Evolutionary conservation across 2,329 filamentous ascomycete genomes (phyloP), one percentile per base, ranked within the genome.

Genomic region (Elsinoe australis): DNA sequence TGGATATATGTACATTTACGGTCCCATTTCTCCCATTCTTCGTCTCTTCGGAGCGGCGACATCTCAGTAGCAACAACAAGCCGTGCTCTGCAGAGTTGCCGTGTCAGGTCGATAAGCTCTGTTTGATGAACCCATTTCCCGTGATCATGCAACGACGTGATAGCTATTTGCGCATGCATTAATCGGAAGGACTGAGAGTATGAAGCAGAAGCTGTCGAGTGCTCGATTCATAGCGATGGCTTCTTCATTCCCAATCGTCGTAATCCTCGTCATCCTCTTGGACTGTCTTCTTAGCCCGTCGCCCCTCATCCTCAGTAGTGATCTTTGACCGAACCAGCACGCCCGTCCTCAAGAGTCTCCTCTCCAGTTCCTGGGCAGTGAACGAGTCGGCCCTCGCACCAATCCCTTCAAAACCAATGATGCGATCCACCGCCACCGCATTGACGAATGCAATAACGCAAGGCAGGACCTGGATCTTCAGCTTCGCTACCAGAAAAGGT

Each of bases 371-470:
- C 24, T 69, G 65, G 1, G 73, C 73, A 1, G 70, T 75, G 55
- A 80, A 78, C 3, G 62, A 71, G 55, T 79, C 74, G 24, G 66
- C 61, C 34, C 69, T 72, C 51, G 71, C 69, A 10, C 74, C 73
- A 7, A 80, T 62, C 2, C 75, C 75, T 54, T 79, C 76, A 54
- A 80, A 80, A 1, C 76, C 76, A 49, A 79, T 67, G 28, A 80
- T 74, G 19, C 76, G 66, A 56, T 79, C 76, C 29, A 71, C 71
- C 34, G 71, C 68, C 38, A 74, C 65, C 5, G 75, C 76, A 54
- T 78, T 71, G 17, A 75, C 66, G 56, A 79, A 80, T 3, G 71
- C 69, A 44, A 79, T 68, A 14, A 80, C 73, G 56, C 76, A 80
- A 3, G 76, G 76, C 33, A 80, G 61, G 2, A 79, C 74, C 55